Evolutionary conservation across 495 filamentous ascomycete genomes (phyloP), one percentile per base, ranked within the genome.

Genomic region (Neurospora discreta): DNA sequence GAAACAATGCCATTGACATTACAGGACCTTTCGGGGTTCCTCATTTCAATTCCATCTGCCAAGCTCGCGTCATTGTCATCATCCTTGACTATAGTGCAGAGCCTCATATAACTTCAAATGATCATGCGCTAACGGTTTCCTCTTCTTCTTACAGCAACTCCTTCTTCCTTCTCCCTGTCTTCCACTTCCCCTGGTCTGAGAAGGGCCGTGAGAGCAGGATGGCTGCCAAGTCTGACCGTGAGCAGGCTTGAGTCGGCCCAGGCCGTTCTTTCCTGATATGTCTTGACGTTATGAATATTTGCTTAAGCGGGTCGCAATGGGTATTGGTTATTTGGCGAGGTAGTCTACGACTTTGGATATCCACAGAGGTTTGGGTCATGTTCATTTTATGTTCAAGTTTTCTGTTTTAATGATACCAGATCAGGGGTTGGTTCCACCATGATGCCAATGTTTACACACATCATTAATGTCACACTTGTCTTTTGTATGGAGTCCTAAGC

Each of bases 101-200:
- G 52, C 52, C 69, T 71, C 71, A 72, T 68, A 60, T 26, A 68
- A 69, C 43, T 43, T 69, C 43, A 60, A 69, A 71, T 33, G 46
- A 69, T 42, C 26, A 73, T 68, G 71, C 71, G 69, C 71, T 77
- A 71, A 71, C 71, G 52, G 39, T 36, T 42, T n/a, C n/a, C 41
- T 42, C 68, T n/a, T 42, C 68, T 16, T 67, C 23, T 65, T 15
- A 46, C 70, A 88, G 87, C 81, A 89, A 89, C 87, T 95, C 92
- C 81, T 98, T 98, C 92, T 97, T 99, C 88, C 86, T 95, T 79
- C 86, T 97, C 75, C 94, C 94, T 70, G 95, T 98, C 76, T 88
- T 90, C 74, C 95, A 98, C 88, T 97, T 99, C 89, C 95, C 95
- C 44, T 98, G 95, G 95, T 94, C 91, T 41, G 91, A 93, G 77